Evolutionary conservation across 2,329 filamentous ascomycete species (phyloP), one percentile per base, ranked within the genome.

Genomic region (Arthroderma sp.): DNA sequence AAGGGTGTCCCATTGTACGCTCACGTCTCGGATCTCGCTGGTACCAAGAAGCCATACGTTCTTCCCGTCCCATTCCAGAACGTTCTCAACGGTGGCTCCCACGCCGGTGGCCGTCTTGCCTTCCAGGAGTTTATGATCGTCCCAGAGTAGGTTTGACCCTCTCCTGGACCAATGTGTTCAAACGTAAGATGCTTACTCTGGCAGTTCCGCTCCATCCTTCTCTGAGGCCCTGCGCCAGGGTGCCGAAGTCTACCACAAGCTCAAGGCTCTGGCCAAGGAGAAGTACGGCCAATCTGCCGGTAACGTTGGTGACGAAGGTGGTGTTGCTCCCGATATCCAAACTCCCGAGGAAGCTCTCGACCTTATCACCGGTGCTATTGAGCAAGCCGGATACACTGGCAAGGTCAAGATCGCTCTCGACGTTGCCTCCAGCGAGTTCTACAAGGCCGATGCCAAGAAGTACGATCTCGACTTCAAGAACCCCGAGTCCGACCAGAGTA

Each of bases 381-480:
- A 96, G 78, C 78, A 90, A 78, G 88, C 91, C 65, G 93, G 93
- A 66, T 97, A 98, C 82, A 90, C 87, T 60, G 93, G 91, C 76
- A 81, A 93, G 82, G 85, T 98, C 75, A 88, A 95, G 76, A 98
- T 98, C 69, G 93, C 93, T 73, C 95, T 98, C 90, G 93, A 98
- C 71, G 91, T 97, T 73, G 93, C 93, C 65, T 96, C 93, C 64
- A 95, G 88, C 81, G 93, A 98, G 77, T 98, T 98, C 83, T 98
- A 98, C 87, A 97, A 97, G 81, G 76, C 80, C 69, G 88, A 93
- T 55, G 91, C 79, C 74, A 96, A 97, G 87, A 97, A 97, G 83
- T 98, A 98, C 83, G 93, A 98, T 73, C 83, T 98, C 64, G 93
- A 97, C 86, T 98, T 97, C 88, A 97, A 98, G 88, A 98, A 98